Percentiles rank a stretch among this genome's conserved stretches.
Conservation (phyloP, 1,284 basidiomycete species). For the Sporisorium scitamineum region DNA sequence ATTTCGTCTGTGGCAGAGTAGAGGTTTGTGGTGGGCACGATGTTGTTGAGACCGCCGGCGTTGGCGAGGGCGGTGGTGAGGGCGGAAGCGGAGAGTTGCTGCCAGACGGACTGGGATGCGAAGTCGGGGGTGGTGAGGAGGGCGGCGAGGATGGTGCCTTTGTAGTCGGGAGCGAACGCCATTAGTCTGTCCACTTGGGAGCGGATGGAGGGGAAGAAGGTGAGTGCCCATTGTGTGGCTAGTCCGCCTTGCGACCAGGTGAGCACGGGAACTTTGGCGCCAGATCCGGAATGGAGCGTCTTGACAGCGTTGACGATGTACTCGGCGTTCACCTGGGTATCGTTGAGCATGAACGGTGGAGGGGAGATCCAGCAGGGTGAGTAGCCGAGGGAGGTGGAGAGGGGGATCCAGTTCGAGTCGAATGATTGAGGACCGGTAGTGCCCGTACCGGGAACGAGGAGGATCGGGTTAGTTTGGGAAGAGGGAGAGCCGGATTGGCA, state of each 20-base stretch:
- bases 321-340: conserved; percentile 38
- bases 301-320: conserved; percentile 47
- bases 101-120: conserved; percentile 24
- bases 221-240: conserved; percentile 28
- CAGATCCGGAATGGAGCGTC: conserved; percentile 15
- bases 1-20: conserved; percentile 38
- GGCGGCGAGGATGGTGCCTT: conserved; percentile 25
- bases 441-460: conserved; percentile 47
- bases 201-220: conserved; percentile 42
- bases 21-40: conserved; percentile 47
- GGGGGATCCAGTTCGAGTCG: conserved; percentile 46
- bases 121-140: conserved; percentile 6
- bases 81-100: conserved; percentile 27
- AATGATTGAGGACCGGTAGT: conserved; percentile 21
- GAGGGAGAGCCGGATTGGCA: conserved; percentile 28
- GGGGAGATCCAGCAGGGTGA: conserved; percentile 43
- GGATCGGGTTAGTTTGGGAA: conserved; percentile 36
- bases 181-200: conserved; percentile 25
- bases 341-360: conserved; percentile 45
- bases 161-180: conserved; percentile 46
- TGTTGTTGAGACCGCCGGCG: conserved; percentile 35
- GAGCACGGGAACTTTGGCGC: conserved; percentile 30
- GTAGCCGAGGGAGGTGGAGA: conserved; percentile 27
- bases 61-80: conserved; percentile 29
- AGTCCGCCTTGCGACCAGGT: conserved; percentile 46